Evolutionary conservation across 2,329 filamentous ascomycete species (phyloP), one percentile per base, ranked within the genome.

Genomic region (Emmonsia crescens): DNA sequence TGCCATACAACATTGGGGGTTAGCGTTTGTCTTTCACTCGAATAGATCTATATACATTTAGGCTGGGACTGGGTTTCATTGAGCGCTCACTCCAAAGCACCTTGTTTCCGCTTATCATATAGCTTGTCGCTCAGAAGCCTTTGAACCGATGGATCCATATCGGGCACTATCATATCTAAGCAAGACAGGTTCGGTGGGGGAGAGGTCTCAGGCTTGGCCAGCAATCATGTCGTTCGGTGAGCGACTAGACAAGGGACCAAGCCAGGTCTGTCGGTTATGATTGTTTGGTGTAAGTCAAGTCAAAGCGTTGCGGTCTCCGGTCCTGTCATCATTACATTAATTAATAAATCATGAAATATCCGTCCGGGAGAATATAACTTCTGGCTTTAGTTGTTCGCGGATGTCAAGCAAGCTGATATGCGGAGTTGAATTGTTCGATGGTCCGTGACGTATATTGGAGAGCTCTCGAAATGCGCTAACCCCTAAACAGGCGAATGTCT

Each of bases 51-150:
- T 44, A 8, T 44, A 29, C 3, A 49, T 49, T 49, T 29, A 12
- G n/a, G 12, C 16, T 5, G 36, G 16, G 21, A 0, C 14, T 19
- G 33, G 52, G 29, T 5, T 24, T 33, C 8, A 58, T 27, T 44
- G 54, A 16, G 46, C 54, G 31, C 88, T 71, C 86, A 96, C 91
- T 99, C 94, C 62, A 99, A 84, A 69, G 95, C 94, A 66, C 94
- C 94, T 71, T 91, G 87, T 77, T 99, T 99, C 73, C 95, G 86
- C 81, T 95, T 96, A 74, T 99, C 94, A 76, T 99, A 99, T 73
- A 97, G 87, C 84, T 96, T 99, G 79, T 99, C 94, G 74, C 95
- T 96, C 73, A 99, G 82, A 68, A 92, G 84, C 69, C 93, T 89
- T 77, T 95, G 91, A 73, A 96, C 90, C 73, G 86, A 87, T 71